These are phyloP conservation scores for Hordeum marinum DNA, from an alignment of 176 grass and related monocot species.

Conservation along the genomic window DNA sequence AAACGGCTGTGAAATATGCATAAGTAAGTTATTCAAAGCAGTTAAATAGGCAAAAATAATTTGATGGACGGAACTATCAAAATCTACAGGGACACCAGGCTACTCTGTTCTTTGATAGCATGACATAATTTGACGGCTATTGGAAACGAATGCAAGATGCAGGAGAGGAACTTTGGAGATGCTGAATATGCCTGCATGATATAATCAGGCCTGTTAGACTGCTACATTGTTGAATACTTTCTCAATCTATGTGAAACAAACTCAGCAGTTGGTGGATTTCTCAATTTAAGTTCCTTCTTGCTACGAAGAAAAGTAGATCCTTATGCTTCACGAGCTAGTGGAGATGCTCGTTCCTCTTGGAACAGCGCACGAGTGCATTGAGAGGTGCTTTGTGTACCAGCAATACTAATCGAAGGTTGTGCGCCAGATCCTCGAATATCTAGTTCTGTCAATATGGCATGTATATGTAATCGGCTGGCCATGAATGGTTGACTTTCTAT, in stretches of 20 bases:
- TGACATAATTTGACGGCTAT: not conserved
- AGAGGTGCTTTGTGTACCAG: conserved; percentile 37
- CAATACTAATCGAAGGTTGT: conserved; percentile 57
- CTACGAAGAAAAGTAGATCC: conserved; percentile 68
- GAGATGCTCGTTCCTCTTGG: conserved; percentile 61
- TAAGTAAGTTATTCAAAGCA: not conserved
- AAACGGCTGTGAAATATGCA: not conserved
- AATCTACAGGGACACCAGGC: not conserved
- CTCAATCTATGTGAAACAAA: too few relatives aligned
- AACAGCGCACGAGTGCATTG: conserved; percentile 55
- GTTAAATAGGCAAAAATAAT: not conserved
- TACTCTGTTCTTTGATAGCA: not conserved
- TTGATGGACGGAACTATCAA: not conserved
- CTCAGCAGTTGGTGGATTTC: too few relatives aligned
- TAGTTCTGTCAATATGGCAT: conserved; percentile 56
- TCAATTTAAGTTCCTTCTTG: not conserved
- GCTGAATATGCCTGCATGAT: not conserved
- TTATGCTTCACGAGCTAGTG: conserved; percentile 78
- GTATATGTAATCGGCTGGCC: conserved; percentile 40
- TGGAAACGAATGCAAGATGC: not conserved
- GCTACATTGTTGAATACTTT: not conserved
- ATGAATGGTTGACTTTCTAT: conserved; percentile 37
- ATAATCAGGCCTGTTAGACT: not conserved
- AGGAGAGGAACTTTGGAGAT: not conserved
- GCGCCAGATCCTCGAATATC: conserved; percentile 71